These are phyloP conservation scores for Plasmodium coatneyi DNA, from an alignment of 169 alveolate genomes.

Conservation along the genomic window DNA sequence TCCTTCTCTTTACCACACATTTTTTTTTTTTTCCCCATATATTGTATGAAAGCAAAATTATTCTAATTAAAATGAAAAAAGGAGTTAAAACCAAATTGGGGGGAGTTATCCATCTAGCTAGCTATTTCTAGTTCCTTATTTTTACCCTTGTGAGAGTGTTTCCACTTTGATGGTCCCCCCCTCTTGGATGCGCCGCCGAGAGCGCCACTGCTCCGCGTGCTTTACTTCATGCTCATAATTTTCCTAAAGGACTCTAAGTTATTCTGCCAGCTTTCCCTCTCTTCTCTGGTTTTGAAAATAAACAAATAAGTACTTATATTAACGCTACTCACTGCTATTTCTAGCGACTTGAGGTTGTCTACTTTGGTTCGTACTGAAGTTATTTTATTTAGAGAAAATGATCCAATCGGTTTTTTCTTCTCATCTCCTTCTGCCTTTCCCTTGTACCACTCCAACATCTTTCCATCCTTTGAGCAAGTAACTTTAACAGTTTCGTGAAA, in stretches of 20 bases:
- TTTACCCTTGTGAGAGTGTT: background rate
- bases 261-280: slow-evolving; percentile 84
- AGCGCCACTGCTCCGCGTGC: slow-evolving; percentile 45
- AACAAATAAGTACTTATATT: slow-evolving; percentile 75
- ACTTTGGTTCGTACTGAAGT: slow-evolving; percentile 81
- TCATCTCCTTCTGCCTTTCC: slow-evolving; percentile 79
- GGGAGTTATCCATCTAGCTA: background rate
- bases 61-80: background rate
- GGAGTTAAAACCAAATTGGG: background rate
- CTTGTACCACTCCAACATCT: slow-evolving; percentile 81
- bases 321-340: slow-evolving; percentile 79
- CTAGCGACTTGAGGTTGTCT: slow-evolving; percentile 80
- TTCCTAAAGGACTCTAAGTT: slow-evolving; percentile 80
- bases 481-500: slow-evolving; percentile 82
- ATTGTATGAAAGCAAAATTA: background rate
- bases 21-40: background rate
- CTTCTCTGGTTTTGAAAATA: slow-evolving; percentile 82
- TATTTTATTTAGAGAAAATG: slow-evolving; percentile 75
- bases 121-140: background rate
- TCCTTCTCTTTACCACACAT: background rate
- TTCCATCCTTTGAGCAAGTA: slow-evolving; percentile 84
- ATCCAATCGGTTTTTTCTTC: slow-evolving; percentile 77
- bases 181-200: background rate
- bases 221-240: slow-evolving; percentile 53
- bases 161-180: background rate